phyloP scores from a whole-genome alignment of 768 basidiomycete species.

The Panellus pusillus region DNA sequence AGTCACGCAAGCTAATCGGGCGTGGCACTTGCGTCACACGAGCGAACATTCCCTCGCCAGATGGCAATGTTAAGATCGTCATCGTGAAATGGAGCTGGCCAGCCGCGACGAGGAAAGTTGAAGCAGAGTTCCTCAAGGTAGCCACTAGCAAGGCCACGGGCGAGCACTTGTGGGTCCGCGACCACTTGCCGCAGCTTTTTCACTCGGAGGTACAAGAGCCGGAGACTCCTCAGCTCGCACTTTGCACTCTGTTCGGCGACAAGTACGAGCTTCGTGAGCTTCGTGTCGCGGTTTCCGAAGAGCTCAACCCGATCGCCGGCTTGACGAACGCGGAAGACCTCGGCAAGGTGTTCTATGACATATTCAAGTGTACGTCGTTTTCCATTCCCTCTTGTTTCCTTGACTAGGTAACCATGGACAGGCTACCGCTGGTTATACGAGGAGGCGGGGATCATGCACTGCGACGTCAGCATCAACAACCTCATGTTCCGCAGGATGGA shows the following conservation, averaged over 20 bases:
- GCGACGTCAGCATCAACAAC: constrained; percentile 11
- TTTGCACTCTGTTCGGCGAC: not conserved
- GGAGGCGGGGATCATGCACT: constrained; percentile 1
- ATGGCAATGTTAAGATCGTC: not conserved
- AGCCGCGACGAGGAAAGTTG: not conserved
- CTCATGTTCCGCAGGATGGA: not conserved
- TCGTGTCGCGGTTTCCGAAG: not conserved
- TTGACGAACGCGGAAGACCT: no score
- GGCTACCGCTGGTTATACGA: constrained; percentile 9
- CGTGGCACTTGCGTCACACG: no score
- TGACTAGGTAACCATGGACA: not conserved
- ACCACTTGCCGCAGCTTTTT: constrained; percentile 1
- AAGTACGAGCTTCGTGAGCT: constrained; percentile 4
- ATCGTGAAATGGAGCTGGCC: constrained; percentile 13
- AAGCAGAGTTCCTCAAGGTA: not conserved
- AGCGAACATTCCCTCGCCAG: not conserved
- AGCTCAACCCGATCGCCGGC: no score
- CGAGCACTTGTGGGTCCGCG: not conserved
- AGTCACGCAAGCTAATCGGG: not conserved
- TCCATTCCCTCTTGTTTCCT: not conserved
- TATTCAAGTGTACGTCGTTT: constrained; percentile 7
- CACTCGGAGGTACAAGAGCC: constrained; percentile 1
- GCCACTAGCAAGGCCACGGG: not conserved
- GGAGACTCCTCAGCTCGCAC: not conserved
- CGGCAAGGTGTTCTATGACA: no score